Conservation (phyloP, 345 rosid genomes). For the Sonneratia caseolaris region DNA sequence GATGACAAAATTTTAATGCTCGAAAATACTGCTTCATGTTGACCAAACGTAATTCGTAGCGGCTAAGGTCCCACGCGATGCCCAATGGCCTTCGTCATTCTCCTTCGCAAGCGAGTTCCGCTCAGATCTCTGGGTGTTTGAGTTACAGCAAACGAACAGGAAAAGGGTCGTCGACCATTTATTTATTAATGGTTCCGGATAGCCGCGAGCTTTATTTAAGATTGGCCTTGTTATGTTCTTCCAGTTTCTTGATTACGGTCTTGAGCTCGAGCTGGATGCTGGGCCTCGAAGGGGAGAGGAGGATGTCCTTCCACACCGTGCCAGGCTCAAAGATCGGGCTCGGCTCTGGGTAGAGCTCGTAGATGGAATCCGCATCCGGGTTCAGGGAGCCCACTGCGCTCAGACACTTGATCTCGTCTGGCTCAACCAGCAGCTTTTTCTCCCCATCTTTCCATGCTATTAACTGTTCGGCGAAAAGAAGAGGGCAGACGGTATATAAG, state of each 20-base stretch:
- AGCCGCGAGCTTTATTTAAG: background rate
- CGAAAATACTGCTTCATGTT: no score
- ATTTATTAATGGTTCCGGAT: background rate
- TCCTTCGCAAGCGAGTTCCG: no score
- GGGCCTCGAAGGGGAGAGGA: slow-evolving; percentile 38
- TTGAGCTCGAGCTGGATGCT: slow-evolving; percentile 31
- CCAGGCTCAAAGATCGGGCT: slow-evolving; percentile 31
- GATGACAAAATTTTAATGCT: no score
- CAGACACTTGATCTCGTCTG: slow-evolving; percentile 45
- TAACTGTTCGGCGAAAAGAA: slow-evolving; percentile 29
- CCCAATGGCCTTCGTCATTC: no score
- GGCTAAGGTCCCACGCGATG: no score
- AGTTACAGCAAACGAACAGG: background rate
- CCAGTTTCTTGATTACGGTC: slow-evolving; percentile 30
- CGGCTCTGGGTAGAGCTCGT: slow-evolving; percentile 48
- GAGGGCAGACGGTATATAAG: background rate
- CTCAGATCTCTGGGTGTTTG: background rate
- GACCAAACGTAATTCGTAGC: no score
- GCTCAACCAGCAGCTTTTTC: slow-evolving; percentile 53
- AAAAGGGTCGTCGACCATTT: background rate
- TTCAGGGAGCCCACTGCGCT: slow-evolving; percentile 32
- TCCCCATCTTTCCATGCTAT: slow-evolving; percentile 75
- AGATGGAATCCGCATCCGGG: slow-evolving; percentile 53
- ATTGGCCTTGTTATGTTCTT: slow-evolving; percentile 8
- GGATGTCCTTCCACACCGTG: slow-evolving; percentile 55